Percentiles rank a stretch among this genome's conserved stretches.
These are phyloP conservation scores for Backusella mclennaniae DNA, from an alignment of 192 early-diverging fungal species.

Conservation along the genomic window DNA sequence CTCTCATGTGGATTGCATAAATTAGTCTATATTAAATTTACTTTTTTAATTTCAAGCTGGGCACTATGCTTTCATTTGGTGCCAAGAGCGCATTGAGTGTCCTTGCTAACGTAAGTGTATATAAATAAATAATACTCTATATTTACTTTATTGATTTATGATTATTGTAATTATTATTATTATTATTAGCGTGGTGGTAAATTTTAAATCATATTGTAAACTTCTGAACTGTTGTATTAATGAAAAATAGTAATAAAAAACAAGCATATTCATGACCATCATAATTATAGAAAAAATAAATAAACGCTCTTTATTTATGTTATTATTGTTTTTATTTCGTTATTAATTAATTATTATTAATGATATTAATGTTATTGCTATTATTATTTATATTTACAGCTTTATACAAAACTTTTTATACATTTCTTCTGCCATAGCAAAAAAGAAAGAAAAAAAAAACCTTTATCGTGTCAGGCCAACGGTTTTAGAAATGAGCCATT, in stretches of 20 bases:
- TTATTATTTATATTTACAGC: background rate
- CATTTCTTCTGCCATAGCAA: background rate
- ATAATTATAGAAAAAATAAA: background rate
- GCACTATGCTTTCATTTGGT: slow-evolving; percentile 45
- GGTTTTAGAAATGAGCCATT: slow-evolving; percentile 11
- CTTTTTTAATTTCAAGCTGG: slow-evolving; percentile 19
- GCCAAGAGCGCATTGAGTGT: slow-evolving; percentile 42
- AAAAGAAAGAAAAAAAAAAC: background rate
- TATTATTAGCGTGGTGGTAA: slow-evolving; percentile 6
- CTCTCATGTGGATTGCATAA: background rate
- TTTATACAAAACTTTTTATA: background rate
- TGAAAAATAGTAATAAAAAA: background rate
- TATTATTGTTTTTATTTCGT: background rate
- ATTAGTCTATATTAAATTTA: background rate
- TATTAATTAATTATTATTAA: background rate
- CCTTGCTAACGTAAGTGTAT: slow-evolving; percentile 45
- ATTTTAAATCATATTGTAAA: slow-evolving; percentile 1
- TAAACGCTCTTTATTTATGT: background rate
- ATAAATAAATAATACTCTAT: background rate
- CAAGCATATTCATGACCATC: background rate
- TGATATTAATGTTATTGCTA: background rate
- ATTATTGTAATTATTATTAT: no score
- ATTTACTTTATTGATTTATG: background rate
- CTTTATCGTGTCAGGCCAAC: background rate
- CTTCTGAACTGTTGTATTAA: background rate